Evolutionary conservation across 257 asterid genomes (phyloP).

Genomic region (Cynanchum wilfordii): DNA sequence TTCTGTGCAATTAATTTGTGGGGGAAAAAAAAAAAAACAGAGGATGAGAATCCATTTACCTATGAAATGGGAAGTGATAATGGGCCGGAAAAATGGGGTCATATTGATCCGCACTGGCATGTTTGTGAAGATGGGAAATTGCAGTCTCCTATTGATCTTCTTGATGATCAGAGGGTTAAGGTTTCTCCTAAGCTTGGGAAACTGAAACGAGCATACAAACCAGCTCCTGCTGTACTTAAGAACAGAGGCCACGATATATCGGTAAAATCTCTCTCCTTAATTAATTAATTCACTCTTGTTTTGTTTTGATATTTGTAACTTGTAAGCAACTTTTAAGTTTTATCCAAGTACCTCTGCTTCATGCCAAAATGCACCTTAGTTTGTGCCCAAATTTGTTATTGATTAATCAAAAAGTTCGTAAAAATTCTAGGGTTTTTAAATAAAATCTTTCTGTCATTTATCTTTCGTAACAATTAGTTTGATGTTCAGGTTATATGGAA

Average conservation of each 20-base stretch:
- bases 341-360: no score
- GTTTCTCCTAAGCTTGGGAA: conserved; percentile 19
- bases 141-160: conserved; percentile 69
- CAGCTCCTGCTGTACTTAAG: conserved; percentile 42
- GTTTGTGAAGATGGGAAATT: conserved; percentile 39
- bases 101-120: conserved; percentile 37
- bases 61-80: conserved; percentile 17
- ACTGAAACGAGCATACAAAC: conserved; percentile 35
- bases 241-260: conserved; percentile 66
- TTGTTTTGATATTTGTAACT: no score
- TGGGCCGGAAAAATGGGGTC: conserved; percentile 66
- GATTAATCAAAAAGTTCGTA: no score
- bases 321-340: no score
- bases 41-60: conserved; percentile 35
- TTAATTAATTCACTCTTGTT: background rate
- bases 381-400: no score
- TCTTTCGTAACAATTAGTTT: no score
- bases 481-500: conserved; percentile 49
- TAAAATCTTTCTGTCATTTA: no score
- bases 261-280: conserved; percentile 23
- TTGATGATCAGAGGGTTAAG: conserved; percentile 18
- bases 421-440: no score
- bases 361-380: no score
- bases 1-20: background rate
- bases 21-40: conserved; percentile 19